Conservation (phyloP, 257 asterid species). For the Solanum rostratum region DNA sequence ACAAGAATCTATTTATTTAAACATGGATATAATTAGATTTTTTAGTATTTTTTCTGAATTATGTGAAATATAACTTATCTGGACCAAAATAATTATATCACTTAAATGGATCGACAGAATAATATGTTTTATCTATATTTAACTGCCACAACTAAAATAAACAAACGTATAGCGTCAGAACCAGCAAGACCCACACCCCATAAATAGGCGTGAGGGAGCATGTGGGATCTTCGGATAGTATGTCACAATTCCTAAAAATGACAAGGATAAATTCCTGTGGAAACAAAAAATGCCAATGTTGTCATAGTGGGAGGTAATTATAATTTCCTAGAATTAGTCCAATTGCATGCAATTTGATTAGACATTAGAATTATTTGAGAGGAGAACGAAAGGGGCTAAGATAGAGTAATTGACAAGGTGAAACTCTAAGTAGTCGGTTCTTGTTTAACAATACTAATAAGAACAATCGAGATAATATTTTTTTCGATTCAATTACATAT, state of each 20-base stretch:
- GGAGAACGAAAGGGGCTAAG: too few relatives aligned
- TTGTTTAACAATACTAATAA: neutral
- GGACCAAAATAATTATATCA: neutral
- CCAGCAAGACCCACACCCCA: neutral
- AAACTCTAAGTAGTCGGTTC: neutral
- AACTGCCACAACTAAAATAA: neutral
- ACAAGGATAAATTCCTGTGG: neutral
- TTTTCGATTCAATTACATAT: neutral
- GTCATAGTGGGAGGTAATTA: neutral
- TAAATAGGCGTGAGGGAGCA: neutral
- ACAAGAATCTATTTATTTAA: neutral
- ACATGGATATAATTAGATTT: neutral
- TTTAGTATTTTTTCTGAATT: neutral
- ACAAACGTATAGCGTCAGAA: neutral
- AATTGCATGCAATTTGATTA: neutral
- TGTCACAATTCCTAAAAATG: neutral
- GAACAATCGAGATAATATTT: neutral
- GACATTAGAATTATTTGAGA: too few relatives aligned
- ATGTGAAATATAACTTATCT: neutral
- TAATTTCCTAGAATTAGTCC: neutral
- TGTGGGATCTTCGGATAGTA: neutral
- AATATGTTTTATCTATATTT: neutral
- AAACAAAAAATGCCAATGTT: too few relatives aligned
- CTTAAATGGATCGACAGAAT: neutral
- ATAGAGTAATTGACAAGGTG: neutral